These are phyloP conservation scores for Metschnikowia amazonensis DNA, from an alignment of 805 yeast species.

Conservation along the genomic window DNA sequence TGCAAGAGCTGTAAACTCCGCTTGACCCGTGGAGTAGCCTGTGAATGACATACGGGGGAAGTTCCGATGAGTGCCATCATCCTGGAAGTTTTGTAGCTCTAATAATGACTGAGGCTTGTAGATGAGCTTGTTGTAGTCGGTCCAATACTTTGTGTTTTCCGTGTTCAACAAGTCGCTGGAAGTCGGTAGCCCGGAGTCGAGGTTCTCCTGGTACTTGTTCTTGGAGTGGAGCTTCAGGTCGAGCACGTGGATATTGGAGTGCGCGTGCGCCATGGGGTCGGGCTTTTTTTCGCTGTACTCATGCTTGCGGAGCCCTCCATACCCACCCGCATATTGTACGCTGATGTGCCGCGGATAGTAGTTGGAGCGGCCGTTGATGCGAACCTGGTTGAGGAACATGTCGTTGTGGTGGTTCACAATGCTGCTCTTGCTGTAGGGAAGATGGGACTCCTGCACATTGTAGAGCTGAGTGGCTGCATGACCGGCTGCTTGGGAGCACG, in stretches of 20 bases:
- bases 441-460: constrained; percentile 70
- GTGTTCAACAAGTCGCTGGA: constrained; percentile 26
- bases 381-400: constrained; percentile 29
- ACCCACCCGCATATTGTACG: constrained; percentile 80
- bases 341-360: constrained; percentile 77
- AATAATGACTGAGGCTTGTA: constrained; percentile 59
- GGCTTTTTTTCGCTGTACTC: constrained; percentile 39
- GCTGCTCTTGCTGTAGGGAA: constrained; percentile 44
- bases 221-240: constrained; percentile 37
- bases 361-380: constrained; percentile 30
- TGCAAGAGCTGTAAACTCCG: constrained; percentile 48
- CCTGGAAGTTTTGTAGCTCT: constrained; percentile 56
- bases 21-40: constrained; percentile 52
- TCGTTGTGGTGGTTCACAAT: constrained; percentile 48
- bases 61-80: constrained; percentile 24
- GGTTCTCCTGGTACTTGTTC: constrained; percentile 58
- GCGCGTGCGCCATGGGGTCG: constrained; percentile 8
- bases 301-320: constrained; percentile 59
- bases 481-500: constrained; percentile 69
- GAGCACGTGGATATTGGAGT: constrained; percentile 19
- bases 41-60: constrained; percentile 41
- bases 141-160: constrained; percentile 62
- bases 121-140: constrained; percentile 69
- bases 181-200: constrained; percentile 47
- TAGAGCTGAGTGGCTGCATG: constrained; percentile 77